Base-by-base conservation (phyloP, 2,329 filamentous ascomycete genomes). In the Pestalotiopsis sp. region DNA sequence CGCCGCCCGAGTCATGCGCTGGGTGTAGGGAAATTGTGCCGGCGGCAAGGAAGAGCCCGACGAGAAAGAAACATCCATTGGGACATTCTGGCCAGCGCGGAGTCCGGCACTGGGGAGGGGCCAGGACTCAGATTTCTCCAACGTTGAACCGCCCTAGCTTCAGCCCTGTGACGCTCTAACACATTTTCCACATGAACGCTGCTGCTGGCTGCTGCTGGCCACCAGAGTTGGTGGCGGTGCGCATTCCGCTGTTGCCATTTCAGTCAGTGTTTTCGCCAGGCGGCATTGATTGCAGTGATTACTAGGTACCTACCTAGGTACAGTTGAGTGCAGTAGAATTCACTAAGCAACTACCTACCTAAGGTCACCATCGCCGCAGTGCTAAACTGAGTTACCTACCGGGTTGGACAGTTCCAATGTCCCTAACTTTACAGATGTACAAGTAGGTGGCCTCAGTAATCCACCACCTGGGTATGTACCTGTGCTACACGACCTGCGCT, bases 141-240 rank as follows among this genome's bases (percentile, higher is more conserved):
- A 62, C 59, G 27, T 39, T 62, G 45, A 62, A 62, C 36, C 31
- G 27, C 59, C 31, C 31, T 62, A 62, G 59, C 59, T 23, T 62
- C 59, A 62, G 59, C 59, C 59, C 59, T 62, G 59, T 62, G 59
- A 62, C 59, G n/a, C 27, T 62, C 14, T 38, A 62, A 39, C 20
- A 52, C 45, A 52, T 52, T 36, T 52, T n/a, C 17, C 23, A 52
- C 20, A 52, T 52, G 14, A 52, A 62, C 14, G 59, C 27, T 25
- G 14, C 45, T 25, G n/a, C 23, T 23, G 23, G 23, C 23, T 23
- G 23, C 23, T 23, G 14, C 45, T 25, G n/a, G n/a, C 20, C 20
- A 59, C 56, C 23, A 23, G 23, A 3, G 23, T 23, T 23, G 23
- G 23, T 23, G 23, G 23, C 23, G 23, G 23, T 23, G 23, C 23